These are phyloP conservation scores for Tephrocybe rancida DNA, from an alignment of 768 basidiomycete genomes.

Conservation along the genomic window DNA sequence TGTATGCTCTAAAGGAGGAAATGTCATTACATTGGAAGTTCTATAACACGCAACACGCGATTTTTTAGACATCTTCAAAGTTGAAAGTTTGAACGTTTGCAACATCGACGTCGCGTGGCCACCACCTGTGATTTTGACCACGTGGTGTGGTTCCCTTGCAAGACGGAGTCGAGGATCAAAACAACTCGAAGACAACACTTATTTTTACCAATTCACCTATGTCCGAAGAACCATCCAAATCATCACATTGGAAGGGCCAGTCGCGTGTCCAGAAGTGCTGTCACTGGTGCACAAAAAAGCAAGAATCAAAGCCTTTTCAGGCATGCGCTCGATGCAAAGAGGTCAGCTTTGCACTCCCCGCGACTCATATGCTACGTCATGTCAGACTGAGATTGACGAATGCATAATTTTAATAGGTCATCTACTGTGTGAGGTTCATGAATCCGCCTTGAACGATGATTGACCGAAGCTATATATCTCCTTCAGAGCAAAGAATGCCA, in stretches of 20 bases:
- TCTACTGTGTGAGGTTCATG: constrained; percentile 22
- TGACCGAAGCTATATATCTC: neutral
- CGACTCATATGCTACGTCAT: neutral
- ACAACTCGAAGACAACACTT: constrained; percentile 6
- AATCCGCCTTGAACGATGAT: no score
- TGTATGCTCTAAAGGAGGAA: no score
- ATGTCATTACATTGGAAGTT: no score
- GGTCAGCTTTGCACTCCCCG: constrained; percentile 13
- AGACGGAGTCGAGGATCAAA: no score
- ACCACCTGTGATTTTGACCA: no score
- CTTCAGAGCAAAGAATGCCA: constrained; percentile 28
- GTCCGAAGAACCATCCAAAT: constrained; percentile 8
- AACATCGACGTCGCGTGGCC: no score
- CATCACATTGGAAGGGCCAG: constrained; percentile 25
- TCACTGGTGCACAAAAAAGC: constrained; percentile 31
- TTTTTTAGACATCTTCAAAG: no score
- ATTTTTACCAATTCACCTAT: neutral
- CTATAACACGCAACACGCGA: no score
- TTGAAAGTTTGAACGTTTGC: no score
- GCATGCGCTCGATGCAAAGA: constrained; percentile 29
- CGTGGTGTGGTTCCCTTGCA: neutral
- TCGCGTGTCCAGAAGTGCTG: constrained; percentile 28
- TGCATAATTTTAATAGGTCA: constrained; percentile 19
- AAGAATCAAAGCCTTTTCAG: constrained; percentile 25
- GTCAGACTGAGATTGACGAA: neutral